These are phyloP conservation scores for Polygonum aviculare DNA, from an alignment of 148 eudicot genomes.

Conservation along the genomic window DNA sequence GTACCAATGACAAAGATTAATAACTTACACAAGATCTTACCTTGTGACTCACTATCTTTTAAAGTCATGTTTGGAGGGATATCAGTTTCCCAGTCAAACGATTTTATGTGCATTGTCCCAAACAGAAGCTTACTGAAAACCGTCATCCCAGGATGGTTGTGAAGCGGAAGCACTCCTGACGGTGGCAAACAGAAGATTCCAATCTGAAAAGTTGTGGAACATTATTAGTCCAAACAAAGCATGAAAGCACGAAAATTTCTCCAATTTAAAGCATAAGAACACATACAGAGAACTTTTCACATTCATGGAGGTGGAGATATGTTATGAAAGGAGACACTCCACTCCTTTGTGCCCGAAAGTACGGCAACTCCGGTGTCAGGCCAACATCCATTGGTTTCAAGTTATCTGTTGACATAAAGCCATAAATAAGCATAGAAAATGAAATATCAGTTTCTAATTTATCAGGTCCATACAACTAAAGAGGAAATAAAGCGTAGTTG, in stretches of 20 bases:
- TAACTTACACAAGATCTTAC: not conserved
- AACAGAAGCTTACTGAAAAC: constrained; percentile 83
- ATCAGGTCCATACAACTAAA: not conserved
- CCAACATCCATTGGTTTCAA: constrained; percentile 60
- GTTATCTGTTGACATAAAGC: constrained; percentile 32
- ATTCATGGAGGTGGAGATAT: constrained; percentile 52
- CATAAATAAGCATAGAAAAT: constrained; percentile 5
- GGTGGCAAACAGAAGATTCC: constrained; percentile 90
- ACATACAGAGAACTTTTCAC: constrained; percentile 75
- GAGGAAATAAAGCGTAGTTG: not conserved
- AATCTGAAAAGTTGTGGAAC: constrained; percentile 35
- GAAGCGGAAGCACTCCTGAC: constrained; percentile 67
- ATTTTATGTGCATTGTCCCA: constrained; percentile 75
- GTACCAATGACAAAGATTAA: not conserved
- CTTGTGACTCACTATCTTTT: constrained; percentile 9
- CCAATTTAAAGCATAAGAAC: not conserved
- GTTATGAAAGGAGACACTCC: constrained; percentile 41
- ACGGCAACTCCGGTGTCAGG: constrained; percentile 47
- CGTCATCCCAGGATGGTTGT: constrained; percentile 89
- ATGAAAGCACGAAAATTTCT: not conserved
- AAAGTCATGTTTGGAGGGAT: not conserved
- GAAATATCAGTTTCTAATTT: not conserved
- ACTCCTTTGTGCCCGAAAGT: constrained; percentile 28
- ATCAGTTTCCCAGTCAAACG: constrained; percentile 62
- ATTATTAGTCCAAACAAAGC: not conserved